A percentile compares a stretch with the other conserved stretches of the same genome.
Evolutionary conservation across 768 basidiomycete species (phyloP).

Genomic region (Boletus rex-veris): DNA sequence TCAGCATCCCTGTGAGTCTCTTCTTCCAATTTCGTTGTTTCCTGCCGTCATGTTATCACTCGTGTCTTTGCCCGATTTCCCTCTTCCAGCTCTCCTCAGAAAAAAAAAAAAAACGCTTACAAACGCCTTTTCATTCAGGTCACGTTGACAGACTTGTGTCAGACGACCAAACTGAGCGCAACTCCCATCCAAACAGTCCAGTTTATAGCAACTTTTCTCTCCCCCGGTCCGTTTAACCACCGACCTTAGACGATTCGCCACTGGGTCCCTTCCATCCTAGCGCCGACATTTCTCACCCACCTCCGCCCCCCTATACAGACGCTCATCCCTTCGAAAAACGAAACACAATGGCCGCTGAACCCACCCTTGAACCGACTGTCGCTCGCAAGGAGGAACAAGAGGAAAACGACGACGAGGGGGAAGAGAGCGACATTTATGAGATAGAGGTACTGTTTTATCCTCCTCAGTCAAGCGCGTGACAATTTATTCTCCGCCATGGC

Average conservation of each 20-base stretch:
- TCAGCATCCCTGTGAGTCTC: conserved; percentile 11
- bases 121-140: conserved; percentile 2
- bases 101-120: conserved; percentile 1
- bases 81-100: not conserved
- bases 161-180: not conserved
- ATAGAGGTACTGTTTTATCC: conserved; percentile 16
- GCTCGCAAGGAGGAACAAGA: conserved; percentile 1
- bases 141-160: conserved; percentile 1
- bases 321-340: not conserved
- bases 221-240: conserved; percentile 12
- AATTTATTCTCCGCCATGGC: not conserved
- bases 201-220: not conserved
- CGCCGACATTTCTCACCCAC: conserved; percentile 7
- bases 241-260: conserved; percentile 6
- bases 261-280: not conserved
- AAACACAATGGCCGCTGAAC: conserved; percentile 22
- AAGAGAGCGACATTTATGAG: conserved; percentile 30
- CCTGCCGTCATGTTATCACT: conserved; percentile 18
- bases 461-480: not conserved
- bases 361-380: conserved; percentile 11
- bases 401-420: conserved; percentile 13
- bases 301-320: not conserved
- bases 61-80: not conserved
- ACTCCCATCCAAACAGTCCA: not conserved
- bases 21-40: conserved; percentile 8